Conservation (phyloP, 768 basidiomycete genomes). For the Podaxis sp. region DNA sequence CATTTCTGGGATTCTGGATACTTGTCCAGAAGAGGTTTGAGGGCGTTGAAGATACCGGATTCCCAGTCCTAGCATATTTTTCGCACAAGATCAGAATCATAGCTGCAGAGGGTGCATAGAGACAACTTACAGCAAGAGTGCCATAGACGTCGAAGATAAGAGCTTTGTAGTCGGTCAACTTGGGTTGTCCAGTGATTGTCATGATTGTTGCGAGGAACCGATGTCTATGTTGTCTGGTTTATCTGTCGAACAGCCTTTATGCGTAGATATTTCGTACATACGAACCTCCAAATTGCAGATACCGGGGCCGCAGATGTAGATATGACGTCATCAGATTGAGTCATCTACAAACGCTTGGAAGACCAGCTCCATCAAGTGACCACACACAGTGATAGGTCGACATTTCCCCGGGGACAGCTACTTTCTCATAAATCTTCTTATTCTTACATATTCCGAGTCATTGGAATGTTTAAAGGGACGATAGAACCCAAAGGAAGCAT, state of each 20-base stretch:
- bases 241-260: background rate
- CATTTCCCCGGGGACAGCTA: too few species aligned
- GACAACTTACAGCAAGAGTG: slow-evolving; percentile 54
- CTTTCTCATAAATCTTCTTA: background rate
- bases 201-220: background rate
- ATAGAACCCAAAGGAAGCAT: background rate
- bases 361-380: too few species aligned
- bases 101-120: background rate
- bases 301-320: background rate
- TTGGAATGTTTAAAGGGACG: background rate
- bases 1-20: slow-evolving; percentile 41
- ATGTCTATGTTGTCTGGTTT: background rate
- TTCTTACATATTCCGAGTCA: background rate
- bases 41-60: slow-evolving; percentile 54
- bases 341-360: too few species aligned
- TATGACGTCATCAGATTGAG: background rate
- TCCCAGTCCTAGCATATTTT: slow-evolving; percentile 63
- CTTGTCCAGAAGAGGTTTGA: slow-evolving; percentile 51
- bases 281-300: background rate
- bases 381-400: too few species aligned
- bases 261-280: background rate
- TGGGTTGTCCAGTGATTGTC: slow-evolving; percentile 13
- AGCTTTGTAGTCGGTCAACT: slow-evolving; percentile 46
- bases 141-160: slow-evolving; percentile 80
- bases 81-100: background rate